Conservation (phyloP, 495 filamentous ascomycete genomes). For the Aspergillus conjunctus region DNA sequence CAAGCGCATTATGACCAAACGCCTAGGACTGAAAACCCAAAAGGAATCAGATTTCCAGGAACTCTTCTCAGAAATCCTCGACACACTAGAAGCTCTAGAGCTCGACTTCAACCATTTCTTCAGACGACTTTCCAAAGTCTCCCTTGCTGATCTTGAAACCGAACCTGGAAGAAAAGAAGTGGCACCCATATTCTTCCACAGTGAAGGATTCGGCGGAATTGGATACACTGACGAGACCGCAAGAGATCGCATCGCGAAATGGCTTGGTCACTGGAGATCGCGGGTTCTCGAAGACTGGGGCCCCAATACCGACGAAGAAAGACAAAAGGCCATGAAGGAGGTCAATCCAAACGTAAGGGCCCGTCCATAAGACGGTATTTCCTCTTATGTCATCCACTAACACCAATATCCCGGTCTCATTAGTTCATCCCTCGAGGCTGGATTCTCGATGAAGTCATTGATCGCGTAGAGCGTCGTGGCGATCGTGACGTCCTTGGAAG, state of each 20-base stretch:
- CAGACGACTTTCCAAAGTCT: constrained; percentile 65
- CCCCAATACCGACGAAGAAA: constrained; percentile 55
- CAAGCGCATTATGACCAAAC: constrained; percentile 72
- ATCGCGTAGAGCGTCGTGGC: constrained; percentile 78
- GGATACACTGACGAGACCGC: constrained; percentile 61
- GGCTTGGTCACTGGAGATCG: constrained; percentile 72
- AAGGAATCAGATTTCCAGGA: constrained; percentile 73
- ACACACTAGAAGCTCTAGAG: constrained; percentile 74
- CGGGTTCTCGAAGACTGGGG: constrained; percentile 75
- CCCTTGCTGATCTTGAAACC: constrained; percentile 59
- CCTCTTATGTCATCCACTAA: background rate
- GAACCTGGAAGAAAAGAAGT: constrained; percentile 57
- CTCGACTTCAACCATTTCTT: constrained; percentile 95
- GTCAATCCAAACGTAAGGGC: constrained; percentile 75
- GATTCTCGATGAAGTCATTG: constrained; percentile 92
- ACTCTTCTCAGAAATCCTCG: constrained; percentile 77
- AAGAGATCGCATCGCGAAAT: constrained; percentile 64
- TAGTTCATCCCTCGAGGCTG: constrained; percentile 82
- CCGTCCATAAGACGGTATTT: background rate
- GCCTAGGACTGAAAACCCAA: constrained; percentile 70
- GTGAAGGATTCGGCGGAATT: constrained; percentile 59
- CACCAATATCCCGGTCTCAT: background rate
- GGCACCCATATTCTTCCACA: constrained; percentile 71
- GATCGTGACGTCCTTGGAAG: constrained; percentile 75
- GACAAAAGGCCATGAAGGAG: constrained; percentile 72